Percentiles rank a stretch among this genome's conserved stretches.
Evolutionary conservation across 78 protist species (phyloP).

Genomic region (Dictyostelium purpureum): DNA sequence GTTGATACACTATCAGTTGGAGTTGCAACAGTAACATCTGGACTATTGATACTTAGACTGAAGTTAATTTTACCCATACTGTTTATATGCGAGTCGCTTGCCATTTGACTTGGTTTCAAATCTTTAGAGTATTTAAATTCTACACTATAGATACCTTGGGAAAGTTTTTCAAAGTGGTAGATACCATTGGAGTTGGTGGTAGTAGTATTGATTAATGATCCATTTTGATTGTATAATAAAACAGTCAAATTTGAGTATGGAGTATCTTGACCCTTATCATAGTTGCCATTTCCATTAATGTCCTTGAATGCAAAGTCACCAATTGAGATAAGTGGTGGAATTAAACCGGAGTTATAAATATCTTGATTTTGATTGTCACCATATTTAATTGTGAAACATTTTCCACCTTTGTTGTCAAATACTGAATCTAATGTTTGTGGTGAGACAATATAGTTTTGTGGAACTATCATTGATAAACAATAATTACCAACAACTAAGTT

Average conservation of each 20-base stretch:
- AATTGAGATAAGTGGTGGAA: slow-evolving; percentile 26
- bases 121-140: neutral
- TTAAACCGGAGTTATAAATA: slow-evolving; percentile 16
- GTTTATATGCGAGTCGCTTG: neutral
- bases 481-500: slow-evolving; percentile 5
- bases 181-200: neutral
- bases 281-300: slow-evolving; percentile 23
- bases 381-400: neutral
- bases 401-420: neutral
- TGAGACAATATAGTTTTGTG: neutral
- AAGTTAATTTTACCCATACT: neutral
- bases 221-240: neutral
- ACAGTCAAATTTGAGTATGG: neutral
- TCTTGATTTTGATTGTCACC: neutral
- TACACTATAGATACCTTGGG: slow-evolving; percentile 16
- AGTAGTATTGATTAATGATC: neutral
- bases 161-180: neutral
- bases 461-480: neutral
- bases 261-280: neutral
- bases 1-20: neutral
- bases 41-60: neutral
- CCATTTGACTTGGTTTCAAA: neutral
- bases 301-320: slow-evolving; percentile 45
- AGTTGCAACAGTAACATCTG: neutral
- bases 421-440: neutral